Conservation (phyloP, 2,329 filamentous ascomycete genomes). For the Ophiostoma pallidulum region DNA sequence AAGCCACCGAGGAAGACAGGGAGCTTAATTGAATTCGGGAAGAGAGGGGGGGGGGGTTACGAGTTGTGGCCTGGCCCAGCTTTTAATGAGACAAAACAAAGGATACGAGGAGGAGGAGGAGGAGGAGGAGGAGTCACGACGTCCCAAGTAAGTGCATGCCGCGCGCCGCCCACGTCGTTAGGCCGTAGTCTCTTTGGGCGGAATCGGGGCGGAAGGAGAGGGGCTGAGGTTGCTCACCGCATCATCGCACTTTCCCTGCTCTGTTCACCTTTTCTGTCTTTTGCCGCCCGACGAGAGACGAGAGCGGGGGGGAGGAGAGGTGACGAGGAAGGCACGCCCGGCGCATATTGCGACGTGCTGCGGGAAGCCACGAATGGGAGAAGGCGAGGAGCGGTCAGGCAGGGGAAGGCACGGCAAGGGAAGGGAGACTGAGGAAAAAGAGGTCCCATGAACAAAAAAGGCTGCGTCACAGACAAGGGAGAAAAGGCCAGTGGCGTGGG, state of each 20-base stretch:
- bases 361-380: neutral
- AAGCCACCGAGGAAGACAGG: constrained; percentile 5
- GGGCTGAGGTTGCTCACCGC: too few species aligned
- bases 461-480: too few species aligned
- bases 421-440: neutral
- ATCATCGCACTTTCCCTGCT: neutral
- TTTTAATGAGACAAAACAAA: neutral
- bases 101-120: neutral
- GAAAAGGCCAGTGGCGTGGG: too few species aligned
- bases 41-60: too few species aligned
- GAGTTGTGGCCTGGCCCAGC: neutral
- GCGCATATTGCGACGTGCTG: too few species aligned
- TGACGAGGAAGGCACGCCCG: neutral
- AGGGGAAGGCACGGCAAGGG: neutral
- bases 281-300: neutral
- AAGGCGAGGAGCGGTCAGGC: neutral
- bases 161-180: too few species aligned
- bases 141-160: too few species aligned
- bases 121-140: too few species aligned
- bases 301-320: too few species aligned
- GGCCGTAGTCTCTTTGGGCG: too few species aligned
- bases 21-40: constrained; percentile 9
- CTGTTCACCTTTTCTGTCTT: too few species aligned
- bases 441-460: neutral
- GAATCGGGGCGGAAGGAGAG: too few species aligned